Evolutionary conservation across 805 yeast species (phyloP).

Genomic region (Saccharomycopsis fermentans): DNA sequence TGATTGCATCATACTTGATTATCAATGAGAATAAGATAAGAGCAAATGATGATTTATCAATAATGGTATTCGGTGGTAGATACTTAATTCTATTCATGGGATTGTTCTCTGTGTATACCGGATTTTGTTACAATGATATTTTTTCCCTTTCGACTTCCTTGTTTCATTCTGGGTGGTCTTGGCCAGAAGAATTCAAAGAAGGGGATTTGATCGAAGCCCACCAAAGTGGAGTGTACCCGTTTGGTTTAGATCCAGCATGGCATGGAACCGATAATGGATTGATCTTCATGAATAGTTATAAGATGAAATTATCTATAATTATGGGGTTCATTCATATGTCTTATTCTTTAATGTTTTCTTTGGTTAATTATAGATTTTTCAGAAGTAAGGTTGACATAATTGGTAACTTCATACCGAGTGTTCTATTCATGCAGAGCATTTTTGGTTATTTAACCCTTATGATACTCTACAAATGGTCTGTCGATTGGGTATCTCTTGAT

Average conservation of each 20-base stretch:
- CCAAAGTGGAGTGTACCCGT: conserved; percentile 51
- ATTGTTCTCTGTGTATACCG: conserved; percentile 88
- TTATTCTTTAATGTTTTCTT: conserved; percentile 76
- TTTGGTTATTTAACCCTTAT: conserved; percentile 85
- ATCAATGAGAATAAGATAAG: conserved; percentile 65
- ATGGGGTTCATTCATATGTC: conserved; percentile 96
- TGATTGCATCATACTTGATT: conserved; percentile 65
- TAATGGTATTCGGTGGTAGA: conserved; percentile 92
- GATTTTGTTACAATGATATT: conserved; percentile 84
- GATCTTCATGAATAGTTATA: conserved; percentile 87
- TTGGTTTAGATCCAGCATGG: conserved; percentile 94
- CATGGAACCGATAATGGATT: conserved; percentile 92
- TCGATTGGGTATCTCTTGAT: conserved; percentile 75
- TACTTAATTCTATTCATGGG: conserved; percentile 92
- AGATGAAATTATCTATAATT: conserved; percentile 90
- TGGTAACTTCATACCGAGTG: conserved; percentile 92
- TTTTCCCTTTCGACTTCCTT: conserved; percentile 86
- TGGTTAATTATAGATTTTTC: conserved; percentile 66
- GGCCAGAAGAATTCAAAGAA: conserved; percentile 66
- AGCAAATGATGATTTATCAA: conserved; percentile 75
- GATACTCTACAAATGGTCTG: conserved; percentile 88
- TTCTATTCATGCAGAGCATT: conserved; percentile 90
- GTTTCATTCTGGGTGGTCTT: conserved; percentile 85
- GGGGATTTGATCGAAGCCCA: conserved; percentile 65
- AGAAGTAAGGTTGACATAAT: conserved; percentile 66